Evolutionary conservation across 345 rosid species (phyloP).

Genomic region (Lenwebbia sp.): DNA sequence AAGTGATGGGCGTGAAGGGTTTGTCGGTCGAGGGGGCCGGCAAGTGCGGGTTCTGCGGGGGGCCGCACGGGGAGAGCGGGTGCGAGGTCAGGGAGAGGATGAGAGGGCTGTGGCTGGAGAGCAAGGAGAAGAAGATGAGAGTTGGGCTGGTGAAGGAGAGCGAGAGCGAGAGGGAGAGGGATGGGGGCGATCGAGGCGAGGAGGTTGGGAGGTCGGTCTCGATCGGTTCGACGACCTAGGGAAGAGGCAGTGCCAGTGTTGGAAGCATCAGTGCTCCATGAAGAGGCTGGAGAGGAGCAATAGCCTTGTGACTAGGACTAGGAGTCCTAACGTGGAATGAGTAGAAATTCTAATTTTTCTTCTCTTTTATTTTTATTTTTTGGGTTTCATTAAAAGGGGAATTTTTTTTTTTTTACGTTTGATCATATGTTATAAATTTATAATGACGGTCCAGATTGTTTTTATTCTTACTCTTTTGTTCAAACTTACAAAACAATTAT

Average conservation of each 20-base stretch:
- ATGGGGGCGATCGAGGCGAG: background rate
- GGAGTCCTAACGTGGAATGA: background rate
- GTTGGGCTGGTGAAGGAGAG: background rate
- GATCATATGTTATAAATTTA: background rate
- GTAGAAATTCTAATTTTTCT: background rate
- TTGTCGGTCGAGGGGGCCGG: background rate
- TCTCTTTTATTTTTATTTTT: background rate
- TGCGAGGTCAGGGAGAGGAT: slow-evolving; percentile 11
- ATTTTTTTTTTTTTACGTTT: background rate
- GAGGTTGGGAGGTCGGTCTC: background rate
- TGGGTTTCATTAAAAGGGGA: too few relatives aligned
- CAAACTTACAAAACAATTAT: background rate
- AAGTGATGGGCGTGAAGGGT: slow-evolving; percentile 4
- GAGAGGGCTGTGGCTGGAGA: slow-evolving; percentile 13
- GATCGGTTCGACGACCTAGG: background rate
- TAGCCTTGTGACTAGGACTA: background rate
- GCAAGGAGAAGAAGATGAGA: background rate
- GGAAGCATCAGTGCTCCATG: slow-evolving; percentile 24
- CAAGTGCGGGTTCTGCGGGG: slow-evolving; percentile 19
- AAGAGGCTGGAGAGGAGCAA: slow-evolving; percentile 14
- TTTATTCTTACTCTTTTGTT: background rate
- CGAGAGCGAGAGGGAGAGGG: background rate
- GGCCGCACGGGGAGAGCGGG: slow-evolving; percentile 9
- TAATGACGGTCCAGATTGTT: background rate
- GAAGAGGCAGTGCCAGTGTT: slow-evolving; percentile 14